Evolutionary conservation across 148 eudicot species (phyloP), one percentile per base, ranked within the genome.

Genomic region (Rhododendron mucronatum): DNA sequence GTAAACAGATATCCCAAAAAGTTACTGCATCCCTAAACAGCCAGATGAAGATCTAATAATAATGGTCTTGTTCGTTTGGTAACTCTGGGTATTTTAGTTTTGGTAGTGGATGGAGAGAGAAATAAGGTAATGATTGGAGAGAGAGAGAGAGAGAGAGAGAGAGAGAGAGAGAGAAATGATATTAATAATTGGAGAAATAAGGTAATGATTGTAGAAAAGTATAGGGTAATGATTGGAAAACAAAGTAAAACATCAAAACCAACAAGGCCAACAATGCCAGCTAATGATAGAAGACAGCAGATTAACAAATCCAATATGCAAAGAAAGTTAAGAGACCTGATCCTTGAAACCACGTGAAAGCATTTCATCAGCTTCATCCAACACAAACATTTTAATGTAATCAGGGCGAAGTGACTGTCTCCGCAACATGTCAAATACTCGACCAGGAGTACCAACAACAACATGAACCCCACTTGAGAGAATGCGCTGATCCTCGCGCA

Each of bases 361-460:
- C 91, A 91, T 91, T 63, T 91, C 93, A 88, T 89, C 93, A 13
- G 93, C 93, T 84, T 91, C 93, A 83, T 91, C 93, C 90, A 91
- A 81, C 41, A 91, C 93, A 84, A 91, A 91, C 91, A 91, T 91
- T 84, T 41, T 88, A 26, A 91, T 89, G 82, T 76, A 78, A 83
- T 91, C 89, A 35, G 90, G 84, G 51, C 71, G 87, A 83, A 91
- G 89, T 6, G 92, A 89, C 82, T 88, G 87, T 84, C 92, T 88
- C 28, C 92, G 81, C 76, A 89, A 73, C 91, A 91, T 88, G 77
- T 91, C 92, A 67, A 91, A 89, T 73, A 91, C 91, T 65, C 71
- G 33, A 65, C 97, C 97, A 76, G 97, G 97, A 33, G 97, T 94
- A 87, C 97, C 97, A 87, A 94, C 97, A 67, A 94, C 94, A 51